These are phyloP conservation scores for Monosporozyma servazzii DNA, from an alignment of 805 yeast species.

Conservation along the genomic window DNA sequence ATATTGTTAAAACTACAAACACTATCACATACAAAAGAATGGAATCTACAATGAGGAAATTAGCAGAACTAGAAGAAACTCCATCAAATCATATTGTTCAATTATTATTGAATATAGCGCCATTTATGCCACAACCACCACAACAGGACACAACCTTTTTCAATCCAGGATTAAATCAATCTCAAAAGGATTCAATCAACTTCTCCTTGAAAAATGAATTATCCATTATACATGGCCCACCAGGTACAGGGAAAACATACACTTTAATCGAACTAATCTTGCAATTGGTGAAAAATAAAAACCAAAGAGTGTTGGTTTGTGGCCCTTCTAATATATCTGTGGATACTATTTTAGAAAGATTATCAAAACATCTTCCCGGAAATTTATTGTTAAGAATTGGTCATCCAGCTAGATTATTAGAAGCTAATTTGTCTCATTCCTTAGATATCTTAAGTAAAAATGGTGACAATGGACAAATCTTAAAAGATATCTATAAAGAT, in stretches of 20 bases:
- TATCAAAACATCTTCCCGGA: slow-evolving; percentile 37
- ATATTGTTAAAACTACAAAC: slow-evolving; percentile 43
- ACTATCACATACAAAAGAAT: slow-evolving; percentile 68
- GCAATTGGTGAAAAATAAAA: slow-evolving; percentile 48
- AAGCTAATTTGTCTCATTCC: slow-evolving; percentile 56
- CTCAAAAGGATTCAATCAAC: slow-evolving; percentile 65
- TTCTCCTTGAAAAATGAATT: slow-evolving; percentile 56
- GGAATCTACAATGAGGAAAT: slow-evolving; percentile 64
- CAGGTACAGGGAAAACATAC: slow-evolving; percentile 76
- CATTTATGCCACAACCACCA: slow-evolving; percentile 8
- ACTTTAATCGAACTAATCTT: slow-evolving; percentile 75
- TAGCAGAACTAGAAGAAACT: slow-evolving; percentile 39
- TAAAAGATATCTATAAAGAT: slow-evolving; percentile 61
- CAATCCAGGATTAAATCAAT: slow-evolving; percentile 36
- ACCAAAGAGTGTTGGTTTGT: slow-evolving; percentile 64
- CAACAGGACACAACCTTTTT: slow-evolving; percentile 9
- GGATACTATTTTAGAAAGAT: slow-evolving; percentile 79
- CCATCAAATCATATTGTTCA: slow-evolving; percentile 34
- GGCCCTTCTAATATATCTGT: slow-evolving; percentile 93
- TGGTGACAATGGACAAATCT: slow-evolving; percentile 49
- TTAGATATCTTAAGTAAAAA: slow-evolving; percentile 60
- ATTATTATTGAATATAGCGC: slow-evolving; percentile 36
- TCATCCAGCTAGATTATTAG: slow-evolving; percentile 81
- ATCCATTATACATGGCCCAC: slow-evolving; percentile 64
- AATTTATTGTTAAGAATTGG: slow-evolving; percentile 70